Evolutionary conservation across 2,329 filamentous ascomycete species (phyloP).

Genomic region (Myrmaecium sp.): DNA sequence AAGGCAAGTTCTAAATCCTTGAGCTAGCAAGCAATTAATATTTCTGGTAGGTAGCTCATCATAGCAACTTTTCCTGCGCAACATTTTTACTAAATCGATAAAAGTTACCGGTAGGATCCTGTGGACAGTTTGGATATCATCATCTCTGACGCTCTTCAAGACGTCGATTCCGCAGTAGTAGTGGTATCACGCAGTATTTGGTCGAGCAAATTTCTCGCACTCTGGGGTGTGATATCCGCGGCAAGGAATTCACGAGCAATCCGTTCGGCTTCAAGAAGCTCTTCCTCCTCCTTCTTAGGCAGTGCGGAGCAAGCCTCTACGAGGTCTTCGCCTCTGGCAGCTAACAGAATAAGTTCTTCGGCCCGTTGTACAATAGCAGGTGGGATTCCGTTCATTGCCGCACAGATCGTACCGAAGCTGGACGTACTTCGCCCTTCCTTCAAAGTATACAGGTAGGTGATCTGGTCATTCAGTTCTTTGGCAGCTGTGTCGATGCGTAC

Average conservation of each 20-base stretch:
- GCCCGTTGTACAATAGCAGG: slow-evolving; percentile 55
- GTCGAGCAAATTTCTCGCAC: slow-evolving; percentile 19
- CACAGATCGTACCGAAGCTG: slow-evolving; percentile 76
- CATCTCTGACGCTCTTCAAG: no score
- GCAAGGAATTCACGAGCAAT: slow-evolving; percentile 27
- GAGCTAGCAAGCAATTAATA: no score
- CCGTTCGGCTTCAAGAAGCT: slow-evolving; percentile 46
- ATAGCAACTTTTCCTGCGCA: no score
- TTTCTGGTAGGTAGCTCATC: no score
- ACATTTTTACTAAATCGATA: no score
- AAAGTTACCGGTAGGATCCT: no score
- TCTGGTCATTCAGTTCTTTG: slow-evolving; percentile 38
- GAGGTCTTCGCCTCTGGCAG: slow-evolving; percentile 59
- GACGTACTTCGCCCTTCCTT: slow-evolving; percentile 50
- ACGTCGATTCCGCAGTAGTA: background rate
- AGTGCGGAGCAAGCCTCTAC: slow-evolving; percentile 53
- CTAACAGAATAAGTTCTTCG: slow-evolving; percentile 51
- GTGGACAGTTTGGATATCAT: no score
- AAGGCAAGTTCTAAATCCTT: no score
- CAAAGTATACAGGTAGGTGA: slow-evolving; percentile 59
- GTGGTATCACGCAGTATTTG: slow-evolving; percentile 15
- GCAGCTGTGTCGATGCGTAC: slow-evolving; percentile 42
- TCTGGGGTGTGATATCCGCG: slow-evolving; percentile 14
- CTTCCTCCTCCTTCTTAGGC: slow-evolving; percentile 43
- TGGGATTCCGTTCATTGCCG: slow-evolving; percentile 72